phyloP scores from a whole-genome alignment of 306 rosid species.

The Pyrus pyrifolia region DNA sequence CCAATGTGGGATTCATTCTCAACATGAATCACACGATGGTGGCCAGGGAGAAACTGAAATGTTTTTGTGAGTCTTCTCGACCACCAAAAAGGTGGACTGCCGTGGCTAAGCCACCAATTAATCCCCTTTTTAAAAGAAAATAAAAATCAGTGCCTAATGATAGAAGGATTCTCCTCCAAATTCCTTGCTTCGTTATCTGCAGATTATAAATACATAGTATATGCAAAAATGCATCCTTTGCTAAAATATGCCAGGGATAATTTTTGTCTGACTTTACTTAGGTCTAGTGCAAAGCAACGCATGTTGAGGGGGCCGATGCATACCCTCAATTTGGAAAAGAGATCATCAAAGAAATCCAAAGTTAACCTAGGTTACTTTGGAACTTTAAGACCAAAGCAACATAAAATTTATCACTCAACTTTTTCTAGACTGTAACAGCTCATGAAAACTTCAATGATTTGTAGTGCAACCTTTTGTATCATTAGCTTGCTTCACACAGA shows the following conservation, averaged over 20 bases:
- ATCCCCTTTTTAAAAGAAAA: too few species aligned
- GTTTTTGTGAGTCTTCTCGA: too few species aligned
- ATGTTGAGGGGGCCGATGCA: not conserved
- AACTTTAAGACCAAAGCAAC: constrained; percentile 2
- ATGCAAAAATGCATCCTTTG: not conserved
- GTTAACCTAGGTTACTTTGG: not conserved
- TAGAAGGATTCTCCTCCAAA: not conserved
- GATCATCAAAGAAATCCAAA: not conserved
- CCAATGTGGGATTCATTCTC: too few species aligned
- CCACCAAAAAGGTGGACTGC: too few species aligned
- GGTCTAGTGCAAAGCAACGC: not conserved
- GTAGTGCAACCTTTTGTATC: not conserved
- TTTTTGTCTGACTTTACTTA: not conserved
- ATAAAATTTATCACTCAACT: not conserved
- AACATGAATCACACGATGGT: too few species aligned
- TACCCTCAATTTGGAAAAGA: not conserved
- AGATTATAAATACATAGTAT: not conserved
- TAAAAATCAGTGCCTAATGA: not conserved
- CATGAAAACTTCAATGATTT: not conserved
- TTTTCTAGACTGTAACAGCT: not conserved
- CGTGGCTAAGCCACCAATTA: too few species aligned
- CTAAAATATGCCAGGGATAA: not conserved
- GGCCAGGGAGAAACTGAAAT: too few species aligned
- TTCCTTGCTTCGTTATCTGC: not conserved
- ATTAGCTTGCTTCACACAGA: not conserved